Conservation (phyloP, 1,284 basidiomycete species). For the Agroathelia rolfsii region DNA sequence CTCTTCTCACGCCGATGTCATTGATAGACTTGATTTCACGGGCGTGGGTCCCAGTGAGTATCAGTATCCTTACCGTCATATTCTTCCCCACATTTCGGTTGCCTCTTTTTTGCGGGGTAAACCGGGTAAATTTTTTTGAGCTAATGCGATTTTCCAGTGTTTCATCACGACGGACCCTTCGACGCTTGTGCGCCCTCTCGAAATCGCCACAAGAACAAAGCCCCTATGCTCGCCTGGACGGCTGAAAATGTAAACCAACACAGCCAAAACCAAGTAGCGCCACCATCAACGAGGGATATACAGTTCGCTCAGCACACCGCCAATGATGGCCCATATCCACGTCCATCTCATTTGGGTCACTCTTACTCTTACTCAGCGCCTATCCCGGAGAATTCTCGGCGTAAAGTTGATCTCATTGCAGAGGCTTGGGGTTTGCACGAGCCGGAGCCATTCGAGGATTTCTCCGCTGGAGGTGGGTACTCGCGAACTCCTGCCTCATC, state of each 20-base stretch:
- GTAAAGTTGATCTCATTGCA: constrained; percentile 70
- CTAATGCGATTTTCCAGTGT: constrained; percentile 38
- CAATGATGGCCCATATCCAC: constrained; percentile 40
- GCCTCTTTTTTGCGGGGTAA: constrained; percentile 10
- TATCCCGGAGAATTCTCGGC: constrained; percentile 69
- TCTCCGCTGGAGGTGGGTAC: constrained; percentile 63
- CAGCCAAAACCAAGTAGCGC: too few relatives aligned
- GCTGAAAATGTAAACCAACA: too few relatives aligned
- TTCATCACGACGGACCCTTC: constrained; percentile 83
- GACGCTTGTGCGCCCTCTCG: constrained; percentile 82
- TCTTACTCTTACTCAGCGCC: constrained; percentile 41
- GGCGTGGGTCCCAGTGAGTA: constrained; percentile 67
- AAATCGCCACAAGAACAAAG: constrained; percentile 66
- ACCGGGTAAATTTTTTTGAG: constrained; percentile 11
- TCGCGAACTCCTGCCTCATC: constrained; percentile 45
- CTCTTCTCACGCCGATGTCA: constrained; percentile 58
- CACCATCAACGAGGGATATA: constrained; percentile 35
- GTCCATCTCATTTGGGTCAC: constrained; percentile 38
- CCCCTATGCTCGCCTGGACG: constrained; percentile 79
- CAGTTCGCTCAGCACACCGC: constrained; percentile 22
- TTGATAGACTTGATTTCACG: constrained; percentile 54
- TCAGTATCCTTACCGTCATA: constrained; percentile 8
- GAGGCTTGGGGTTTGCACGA: constrained; percentile 86
- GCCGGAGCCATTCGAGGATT: constrained; percentile 80
- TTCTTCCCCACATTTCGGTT: constrained; percentile 10